Conservation (phyloP, 257 asterid species). For the Jacaranda mimosifolia region DNA sequence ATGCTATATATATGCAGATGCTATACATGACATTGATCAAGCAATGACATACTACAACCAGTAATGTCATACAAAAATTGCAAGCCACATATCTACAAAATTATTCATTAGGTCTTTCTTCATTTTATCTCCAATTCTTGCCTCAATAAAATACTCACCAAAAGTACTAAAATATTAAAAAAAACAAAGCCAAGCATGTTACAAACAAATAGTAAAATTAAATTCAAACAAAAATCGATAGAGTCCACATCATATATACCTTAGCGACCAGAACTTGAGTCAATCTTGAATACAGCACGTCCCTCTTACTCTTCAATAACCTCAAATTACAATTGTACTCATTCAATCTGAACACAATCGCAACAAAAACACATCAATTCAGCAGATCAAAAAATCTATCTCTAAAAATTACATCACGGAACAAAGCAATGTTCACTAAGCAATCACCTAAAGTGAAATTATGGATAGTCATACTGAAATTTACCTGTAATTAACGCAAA, state of each 20-base stretch:
- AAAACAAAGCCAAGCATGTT: neutral
- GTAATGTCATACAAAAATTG: slow-evolving; percentile 1
- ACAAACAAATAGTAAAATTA: slow-evolving; percentile 17
- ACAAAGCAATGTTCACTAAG: slow-evolving; percentile 9
- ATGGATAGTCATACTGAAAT: neutral
- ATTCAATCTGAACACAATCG: slow-evolving; percentile 65
- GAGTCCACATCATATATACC: slow-evolving; percentile 49
- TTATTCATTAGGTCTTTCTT: slow-evolving; percentile 1
- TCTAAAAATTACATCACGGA: neutral
- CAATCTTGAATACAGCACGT: slow-evolving; percentile 71
- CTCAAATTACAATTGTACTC: slow-evolving; percentile 67
- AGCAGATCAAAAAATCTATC: slow-evolving; percentile 11
- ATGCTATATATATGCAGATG: neutral
- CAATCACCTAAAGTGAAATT: slow-evolving; percentile 15
- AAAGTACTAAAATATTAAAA: neutral
- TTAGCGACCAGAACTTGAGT: slow-evolving; percentile 84
- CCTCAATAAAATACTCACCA: neutral
- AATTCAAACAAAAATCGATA: slow-evolving; percentile 14
- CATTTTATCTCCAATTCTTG: neutral
- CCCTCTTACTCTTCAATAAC: slow-evolving; percentile 73
- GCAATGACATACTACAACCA: neutral
- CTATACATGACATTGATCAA: slow-evolving; percentile 3
- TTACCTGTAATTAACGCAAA: slow-evolving; percentile 90
- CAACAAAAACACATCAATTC: slow-evolving; percentile 28
- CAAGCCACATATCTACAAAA: slow-evolving; percentile 21